These are phyloP conservation scores for Leccinum angustisporum DNA, from an alignment of 1,284 basidiomycete genomes.

Conservation along the genomic window DNA sequence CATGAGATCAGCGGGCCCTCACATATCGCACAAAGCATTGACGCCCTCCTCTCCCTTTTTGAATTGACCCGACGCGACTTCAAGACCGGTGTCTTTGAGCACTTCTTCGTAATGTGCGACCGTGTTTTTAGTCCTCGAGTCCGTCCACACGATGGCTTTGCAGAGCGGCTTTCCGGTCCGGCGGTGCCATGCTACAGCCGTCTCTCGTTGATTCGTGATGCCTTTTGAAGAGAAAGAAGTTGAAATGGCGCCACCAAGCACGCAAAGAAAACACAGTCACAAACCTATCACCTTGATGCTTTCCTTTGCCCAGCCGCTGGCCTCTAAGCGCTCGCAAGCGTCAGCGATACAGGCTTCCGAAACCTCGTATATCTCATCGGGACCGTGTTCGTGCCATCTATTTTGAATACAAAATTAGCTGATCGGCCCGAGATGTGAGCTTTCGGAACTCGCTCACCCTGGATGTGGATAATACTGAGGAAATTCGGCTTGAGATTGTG, in stretches of 20 bases:
- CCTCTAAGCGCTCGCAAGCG: slow-evolving; percentile 74
- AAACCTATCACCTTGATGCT: slow-evolving; percentile 91
- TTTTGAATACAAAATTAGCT: neutral
- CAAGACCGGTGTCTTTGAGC: slow-evolving; percentile 73
- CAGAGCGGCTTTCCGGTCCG: slow-evolving; percentile 87
- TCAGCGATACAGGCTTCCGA: slow-evolving; percentile 79
- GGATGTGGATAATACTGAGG: slow-evolving; percentile 89
- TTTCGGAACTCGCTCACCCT: slow-evolving; percentile 50
- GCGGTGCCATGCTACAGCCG: slow-evolving; percentile 92
- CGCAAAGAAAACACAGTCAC: slow-evolving; percentile 30
- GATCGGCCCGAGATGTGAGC: neutral
- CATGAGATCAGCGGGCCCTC: slow-evolving; percentile 23
- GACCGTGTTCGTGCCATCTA: slow-evolving; percentile 96
- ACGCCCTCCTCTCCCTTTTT: slow-evolving; percentile 72
- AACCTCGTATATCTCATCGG: slow-evolving; percentile 78
- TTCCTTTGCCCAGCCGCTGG: slow-evolving; percentile 69
- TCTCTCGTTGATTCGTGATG: slow-evolving; percentile 98
- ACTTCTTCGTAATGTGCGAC: slow-evolving; percentile 80
- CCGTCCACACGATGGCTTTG: slow-evolving; percentile 95
- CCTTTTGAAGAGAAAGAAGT: slow-evolving; percentile 45
- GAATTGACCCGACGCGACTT: slow-evolving; percentile 64
- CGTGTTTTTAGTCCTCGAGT: slow-evolving; percentile 83
- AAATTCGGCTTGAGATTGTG: slow-evolving; percentile 87
- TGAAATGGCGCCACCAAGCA: slow-evolving; percentile 1
- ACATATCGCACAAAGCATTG: slow-evolving; percentile 70